Evolutionary conservation across 2,329 filamentous ascomycete species (phyloP).

Genomic region (Lasiodiplodia hormozganensis): DNA sequence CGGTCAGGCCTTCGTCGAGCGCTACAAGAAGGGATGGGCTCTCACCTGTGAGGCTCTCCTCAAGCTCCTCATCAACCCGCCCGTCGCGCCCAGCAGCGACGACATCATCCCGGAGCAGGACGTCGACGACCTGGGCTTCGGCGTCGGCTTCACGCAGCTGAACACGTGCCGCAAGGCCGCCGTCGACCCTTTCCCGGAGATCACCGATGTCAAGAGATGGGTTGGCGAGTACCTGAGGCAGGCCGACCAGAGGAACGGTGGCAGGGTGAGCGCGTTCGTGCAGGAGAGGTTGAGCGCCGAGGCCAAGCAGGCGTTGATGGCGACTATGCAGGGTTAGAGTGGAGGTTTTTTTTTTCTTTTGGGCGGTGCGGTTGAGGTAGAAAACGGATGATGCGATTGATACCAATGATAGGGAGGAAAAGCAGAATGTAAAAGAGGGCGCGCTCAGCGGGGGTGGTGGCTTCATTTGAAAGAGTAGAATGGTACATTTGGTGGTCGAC

Average conservation of each 20-base stretch:
- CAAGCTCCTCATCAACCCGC: conserved; percentile 87
- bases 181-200: conserved; percentile 84
- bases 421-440: too few relatives aligned
- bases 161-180: conserved; percentile 83
- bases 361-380: background rate
- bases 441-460: too few relatives aligned
- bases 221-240: conserved; percentile 80
- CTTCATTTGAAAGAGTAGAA: too few relatives aligned
- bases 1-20: conserved; percentile 78
- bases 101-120: conserved; percentile 86
- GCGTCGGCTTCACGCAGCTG: conserved; percentile 90
- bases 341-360: background rate
- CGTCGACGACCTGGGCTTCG: conserved; percentile 93
- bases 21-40: conserved; percentile 75
- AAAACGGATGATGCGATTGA: background rate
- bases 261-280: conserved; percentile 74
- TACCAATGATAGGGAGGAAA: background rate
- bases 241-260: conserved; percentile 75
- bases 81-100: conserved; percentile 69
- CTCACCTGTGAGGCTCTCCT: conserved; percentile 90
- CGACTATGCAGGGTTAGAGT: conserved; percentile 19
- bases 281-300: conserved; percentile 67
- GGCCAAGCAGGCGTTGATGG: conserved; percentile 33
- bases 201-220: conserved; percentile 80
- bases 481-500: too few relatives aligned